These are phyloP conservation scores for Mycena crocata DNA, from an alignment of 768 basidiomycete species.

Conservation along the genomic window DNA sequence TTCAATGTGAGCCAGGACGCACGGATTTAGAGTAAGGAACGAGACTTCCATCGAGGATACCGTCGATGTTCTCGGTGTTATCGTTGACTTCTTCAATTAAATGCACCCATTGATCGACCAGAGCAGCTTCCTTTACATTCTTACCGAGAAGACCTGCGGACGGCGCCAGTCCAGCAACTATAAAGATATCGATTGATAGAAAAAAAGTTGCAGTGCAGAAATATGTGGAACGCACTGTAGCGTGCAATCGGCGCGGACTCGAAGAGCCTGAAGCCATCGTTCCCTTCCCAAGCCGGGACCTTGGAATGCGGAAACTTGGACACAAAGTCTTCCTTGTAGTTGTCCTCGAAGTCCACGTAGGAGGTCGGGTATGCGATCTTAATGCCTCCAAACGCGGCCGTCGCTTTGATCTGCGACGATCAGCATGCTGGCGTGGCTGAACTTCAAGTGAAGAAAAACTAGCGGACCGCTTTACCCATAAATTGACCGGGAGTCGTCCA, in stretches of 20 bases:
- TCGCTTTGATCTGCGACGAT: slow-evolving; percentile 57
- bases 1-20: slow-evolving; percentile 39
- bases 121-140: slow-evolving; percentile 71
- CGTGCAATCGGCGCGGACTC: slow-evolving; percentile 87
- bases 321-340: slow-evolving; percentile 76
- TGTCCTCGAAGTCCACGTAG: slow-evolving; percentile 73
- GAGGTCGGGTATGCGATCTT: slow-evolving; percentile 62
- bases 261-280: slow-evolving; percentile 81
- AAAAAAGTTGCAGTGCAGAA: not conserved
- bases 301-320: slow-evolving; percentile 84
- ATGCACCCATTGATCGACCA: slow-evolving; percentile 87
- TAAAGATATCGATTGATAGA: not conserved
- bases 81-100: slow-evolving; percentile 76
- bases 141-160: slow-evolving; percentile 83
- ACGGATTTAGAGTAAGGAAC: slow-evolving; percentile 87
- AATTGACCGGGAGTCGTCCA: slow-evolving; percentile 24
- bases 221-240: slow-evolving; percentile 65
- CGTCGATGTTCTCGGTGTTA: slow-evolving; percentile 49
- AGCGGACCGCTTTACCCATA: slow-evolving; percentile 13
- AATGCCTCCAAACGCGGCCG: slow-evolving; percentile 71
- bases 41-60: slow-evolving; percentile 58
- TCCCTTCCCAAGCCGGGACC: slow-evolving; percentile 84
- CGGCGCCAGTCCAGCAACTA: slow-evolving; percentile 82
- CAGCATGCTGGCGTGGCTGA: not conserved
- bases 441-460: not conserved